A percentile compares a stretch with the other conserved stretches of the same genome.
Conservation (phyloP, 352 stramenopile genomes). For the Phytophthora foliorum region DNA sequence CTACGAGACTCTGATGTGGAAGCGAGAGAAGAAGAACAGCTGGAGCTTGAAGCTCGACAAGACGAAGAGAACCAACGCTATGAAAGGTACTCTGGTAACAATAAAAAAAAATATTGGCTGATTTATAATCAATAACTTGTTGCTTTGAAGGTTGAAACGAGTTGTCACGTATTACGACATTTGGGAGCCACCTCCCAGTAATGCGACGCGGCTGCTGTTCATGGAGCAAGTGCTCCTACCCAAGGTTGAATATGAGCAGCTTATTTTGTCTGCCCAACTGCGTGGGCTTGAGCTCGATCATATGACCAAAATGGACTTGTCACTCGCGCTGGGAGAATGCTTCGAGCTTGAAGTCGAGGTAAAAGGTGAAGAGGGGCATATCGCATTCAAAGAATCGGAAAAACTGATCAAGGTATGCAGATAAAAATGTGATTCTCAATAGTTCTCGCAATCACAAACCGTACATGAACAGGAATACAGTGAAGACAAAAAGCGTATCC, state of each 20-base stretch:
- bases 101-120: neutral
- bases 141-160: slow-evolving; percentile 57
- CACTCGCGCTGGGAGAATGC: slow-evolving; percentile 82
- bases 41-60: slow-evolving; percentile 57
- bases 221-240: slow-evolving; percentile 90
- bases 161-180: slow-evolving; percentile 88
- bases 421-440: neutral
- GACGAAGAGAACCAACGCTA: slow-evolving; percentile 65
- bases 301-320: slow-evolving; percentile 90
- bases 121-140: slow-evolving; percentile 1
- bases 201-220: slow-evolving; percentile 75
- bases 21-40: slow-evolving; percentile 52
- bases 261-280: slow-evolving; percentile 69
- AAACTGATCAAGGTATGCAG: slow-evolving; percentile 47
- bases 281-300: slow-evolving; percentile 83
- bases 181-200: slow-evolving; percentile 90
- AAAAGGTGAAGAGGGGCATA: slow-evolving; percentile 51
- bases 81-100: slow-evolving; percentile 41
- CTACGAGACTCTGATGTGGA: slow-evolving; percentile 58
- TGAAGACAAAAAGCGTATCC: slow-evolving; percentile 39
- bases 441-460: neutral
- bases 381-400: slow-evolving; percentile 56
- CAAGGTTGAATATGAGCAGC: slow-evolving; percentile 73
- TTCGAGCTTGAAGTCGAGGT: slow-evolving; percentile 86
- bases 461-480: slow-evolving; percentile 34